phyloP scores from a whole-genome alignment of 139 green algal species.

The Mesostigma viride region DNA sequence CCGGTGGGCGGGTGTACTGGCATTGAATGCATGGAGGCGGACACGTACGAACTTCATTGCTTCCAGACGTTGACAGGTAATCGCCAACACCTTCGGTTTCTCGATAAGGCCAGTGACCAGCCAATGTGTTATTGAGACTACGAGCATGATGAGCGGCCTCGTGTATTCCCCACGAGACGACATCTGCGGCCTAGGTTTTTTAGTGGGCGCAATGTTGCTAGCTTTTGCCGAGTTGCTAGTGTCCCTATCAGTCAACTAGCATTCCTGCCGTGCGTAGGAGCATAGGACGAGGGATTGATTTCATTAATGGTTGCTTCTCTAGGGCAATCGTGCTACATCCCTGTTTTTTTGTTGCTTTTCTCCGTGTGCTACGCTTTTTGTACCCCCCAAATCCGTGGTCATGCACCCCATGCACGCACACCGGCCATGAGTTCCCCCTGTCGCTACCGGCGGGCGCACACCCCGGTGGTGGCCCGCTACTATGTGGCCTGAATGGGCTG shows the following conservation, averaged over 20 bases:
- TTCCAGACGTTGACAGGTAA: constrained; percentile 66
- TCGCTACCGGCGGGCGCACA: too few relatives aligned
- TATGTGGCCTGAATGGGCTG: too few relatives aligned
- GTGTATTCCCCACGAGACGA: not conserved
- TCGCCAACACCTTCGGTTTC: not conserved
- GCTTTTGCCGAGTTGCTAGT: not conserved
- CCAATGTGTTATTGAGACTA: not conserved
- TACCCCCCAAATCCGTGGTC: too few relatives aligned
- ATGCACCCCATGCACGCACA: too few relatives aligned
- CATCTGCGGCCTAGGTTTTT: not conserved
- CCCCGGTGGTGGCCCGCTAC: too few relatives aligned
- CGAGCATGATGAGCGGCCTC: not conserved
- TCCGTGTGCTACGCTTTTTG: too few relatives aligned
- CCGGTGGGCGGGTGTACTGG: constrained; percentile 60
- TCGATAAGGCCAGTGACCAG: not conserved
- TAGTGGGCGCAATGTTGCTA: not conserved
- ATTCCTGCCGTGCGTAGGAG: not conserved
- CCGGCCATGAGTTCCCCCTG: too few relatives aligned
- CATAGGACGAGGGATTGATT: too few relatives aligned
- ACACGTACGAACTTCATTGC: constrained; percentile 90
- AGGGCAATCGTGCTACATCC: too few relatives aligned
- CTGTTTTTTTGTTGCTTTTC: too few relatives aligned
- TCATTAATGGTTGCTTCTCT: too few relatives aligned
- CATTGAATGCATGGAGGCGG: constrained; percentile 76
- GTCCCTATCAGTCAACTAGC: not conserved